A percentile compares a stretch with the other conserved stretches of the same genome.
phyloP scores from a whole-genome alignment of 1,284 basidiomycete species.

The Apiotrichum domesticum region DNA sequence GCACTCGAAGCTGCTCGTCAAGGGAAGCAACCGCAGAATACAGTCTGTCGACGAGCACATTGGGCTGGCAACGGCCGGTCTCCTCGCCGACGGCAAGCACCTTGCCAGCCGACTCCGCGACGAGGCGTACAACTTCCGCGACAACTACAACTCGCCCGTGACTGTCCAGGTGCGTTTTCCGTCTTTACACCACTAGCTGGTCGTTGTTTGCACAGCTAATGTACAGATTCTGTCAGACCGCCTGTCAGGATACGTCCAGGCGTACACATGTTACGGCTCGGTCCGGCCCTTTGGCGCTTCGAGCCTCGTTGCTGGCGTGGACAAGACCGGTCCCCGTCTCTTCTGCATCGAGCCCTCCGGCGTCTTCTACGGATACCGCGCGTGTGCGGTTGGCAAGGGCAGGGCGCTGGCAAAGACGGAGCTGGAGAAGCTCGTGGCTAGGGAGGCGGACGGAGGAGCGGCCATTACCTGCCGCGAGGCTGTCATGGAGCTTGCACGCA shows the following conservation, averaged over 20 bases:
- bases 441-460: conserved; percentile 22
- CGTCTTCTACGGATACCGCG: conserved; percentile 86
- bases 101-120: conserved; percentile 77
- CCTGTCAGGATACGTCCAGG: conserved; percentile 81
- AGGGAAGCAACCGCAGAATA: conserved; percentile 87
- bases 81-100: conserved; percentile 90
- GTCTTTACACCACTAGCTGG: conserved; percentile 8
- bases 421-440: conserved; percentile 73
- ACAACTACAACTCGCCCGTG: conserved; percentile 67
- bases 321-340: conserved; percentile 80
- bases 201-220: not conserved
- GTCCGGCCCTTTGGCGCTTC: conserved; percentile 96
- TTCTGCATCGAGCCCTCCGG: conserved; percentile 95
- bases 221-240: conserved; percentile 59
- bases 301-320: conserved; percentile 81
- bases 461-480: conserved; percentile 64
- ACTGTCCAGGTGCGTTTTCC: conserved; percentile 63
- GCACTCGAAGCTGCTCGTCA: conserved; percentile 94
- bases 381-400: conserved; percentile 93
- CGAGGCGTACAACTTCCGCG: conserved; percentile 72
- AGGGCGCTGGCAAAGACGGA: conserved; percentile 96
- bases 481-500: conserved; percentile 87
- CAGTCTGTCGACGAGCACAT: conserved; percentile 89
- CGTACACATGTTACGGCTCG: conserved; percentile 96
- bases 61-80: conserved; percentile 85